Base-by-base conservation (phyloP, 352 stramenopile species). In the Phytophthora europaea region DNA sequence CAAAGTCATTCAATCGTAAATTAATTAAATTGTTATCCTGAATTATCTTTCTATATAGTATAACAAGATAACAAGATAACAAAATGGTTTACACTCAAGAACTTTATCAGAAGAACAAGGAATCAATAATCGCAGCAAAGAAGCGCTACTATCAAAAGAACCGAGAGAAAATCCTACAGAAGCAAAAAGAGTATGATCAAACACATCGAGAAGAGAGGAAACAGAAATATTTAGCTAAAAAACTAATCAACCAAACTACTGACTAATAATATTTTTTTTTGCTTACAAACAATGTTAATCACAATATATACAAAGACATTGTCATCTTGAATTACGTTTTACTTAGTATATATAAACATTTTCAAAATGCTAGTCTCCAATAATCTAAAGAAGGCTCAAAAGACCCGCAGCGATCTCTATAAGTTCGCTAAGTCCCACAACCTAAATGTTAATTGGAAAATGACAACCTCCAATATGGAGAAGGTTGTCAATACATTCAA, bases 361-460 rank as follows among this genome's bases (percentile, higher is more conserved):
- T 51, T 51, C 43, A 51, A 51, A 60, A 68, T 68, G 61, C 61
- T 50, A 50, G 50, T 68, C 34, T 61, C 61, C 52, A 52, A 50
- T 43, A 40, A 36, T 26, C 47, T 54, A n/a, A 56, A 56, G 61
- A 64, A 50, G n/a, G 53, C 63, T 36, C 40, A 59, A 36, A 63
- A 70, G 22, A 48, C 47, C 20, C 53, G 63, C n/a, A 70, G 63
- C 26, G 45, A 45, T 43, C 36, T 70, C 43, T 70, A 70, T 40
- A 63, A 64, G 43, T 70, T 70, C 61, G 63, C 63, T 34, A 70
- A 70, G 43, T 57, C 38, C 4, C 20, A 70, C 53, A 70, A 70
- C 9, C 63, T 70, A 10, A 52, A 63, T 38, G 54, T 53, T 31
- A 13, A 31, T 53, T 53, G 47, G 47, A 31, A 53, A 52, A 51